These are phyloP conservation scores for Acanthamoeba sp. DNA, from an alignment of 208 protist species.

Conservation along the genomic window DNA sequence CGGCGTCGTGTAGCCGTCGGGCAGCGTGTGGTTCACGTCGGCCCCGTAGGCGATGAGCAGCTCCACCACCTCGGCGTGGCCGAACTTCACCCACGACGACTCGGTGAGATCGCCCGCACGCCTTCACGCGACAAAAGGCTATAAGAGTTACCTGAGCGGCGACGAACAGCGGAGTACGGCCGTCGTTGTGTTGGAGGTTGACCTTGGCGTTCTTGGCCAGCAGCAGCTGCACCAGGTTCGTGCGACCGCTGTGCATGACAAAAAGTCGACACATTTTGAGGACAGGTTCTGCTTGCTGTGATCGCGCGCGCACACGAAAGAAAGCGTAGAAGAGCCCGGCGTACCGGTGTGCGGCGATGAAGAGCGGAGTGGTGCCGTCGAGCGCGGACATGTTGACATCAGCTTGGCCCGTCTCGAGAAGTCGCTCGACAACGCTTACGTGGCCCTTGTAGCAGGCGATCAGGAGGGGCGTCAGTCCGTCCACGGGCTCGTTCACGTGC, in stretches of 20 bases:
- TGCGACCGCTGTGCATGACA: not conserved
- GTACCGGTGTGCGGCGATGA: conserved; percentile 40
- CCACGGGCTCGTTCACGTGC: conserved; percentile 28
- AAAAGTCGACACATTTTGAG: not conserved
- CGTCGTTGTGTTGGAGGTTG: conserved; percentile 39
- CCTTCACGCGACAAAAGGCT: not conserved
- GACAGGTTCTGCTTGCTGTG: too few species aligned
- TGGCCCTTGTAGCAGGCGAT: conserved; percentile 65
- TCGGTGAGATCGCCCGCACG: not conserved
- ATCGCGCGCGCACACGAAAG: too few species aligned
- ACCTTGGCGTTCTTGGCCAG: conserved; percentile 57
- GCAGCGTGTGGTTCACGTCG: conserved; percentile 51
- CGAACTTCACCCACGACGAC: too few species aligned
- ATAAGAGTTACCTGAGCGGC: conserved; percentile 27
- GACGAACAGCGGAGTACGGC: conserved; percentile 59
- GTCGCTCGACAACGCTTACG: not conserved
- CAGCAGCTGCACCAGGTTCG: conserved; percentile 38
- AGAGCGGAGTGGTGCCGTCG: conserved; percentile 46
- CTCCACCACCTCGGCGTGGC: conserved; percentile 48
- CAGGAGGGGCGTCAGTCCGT: conserved; percentile 54
- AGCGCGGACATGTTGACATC: conserved; percentile 26
- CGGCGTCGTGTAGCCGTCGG: conserved; percentile 61
- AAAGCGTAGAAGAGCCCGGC: not conserved
- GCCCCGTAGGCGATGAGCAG: conserved; percentile 49
- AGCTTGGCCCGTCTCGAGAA: not conserved